Evolutionary conservation across 768 basidiomycete genomes (phyloP).

Genomic region (Russula abietina): DNA sequence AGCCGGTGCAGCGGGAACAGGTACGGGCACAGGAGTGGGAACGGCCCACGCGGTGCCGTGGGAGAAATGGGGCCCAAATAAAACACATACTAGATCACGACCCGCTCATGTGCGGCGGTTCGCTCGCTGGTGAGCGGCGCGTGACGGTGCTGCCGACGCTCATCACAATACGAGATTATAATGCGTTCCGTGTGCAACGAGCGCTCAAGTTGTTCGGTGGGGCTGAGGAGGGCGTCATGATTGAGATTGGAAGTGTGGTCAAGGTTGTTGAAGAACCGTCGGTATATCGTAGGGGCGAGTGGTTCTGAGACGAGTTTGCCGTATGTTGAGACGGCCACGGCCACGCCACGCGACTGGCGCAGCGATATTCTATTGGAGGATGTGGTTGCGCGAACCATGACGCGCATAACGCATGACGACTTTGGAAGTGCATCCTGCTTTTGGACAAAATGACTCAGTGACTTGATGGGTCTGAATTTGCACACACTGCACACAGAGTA

Average conservation of each 20-base stretch:
- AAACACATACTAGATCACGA: conserved; percentile 6
- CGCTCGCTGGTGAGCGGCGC: conserved; percentile 13
- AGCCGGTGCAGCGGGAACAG: too few species aligned
- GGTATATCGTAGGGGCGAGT: neutral
- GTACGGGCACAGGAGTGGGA: too few species aligned
- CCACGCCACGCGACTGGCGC: neutral
- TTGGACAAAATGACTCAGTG: too few species aligned
- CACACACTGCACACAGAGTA: too few species aligned
- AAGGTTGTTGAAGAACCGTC: neutral
- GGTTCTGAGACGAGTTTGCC: conserved; percentile 9
- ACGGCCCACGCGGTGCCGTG: too few species aligned
- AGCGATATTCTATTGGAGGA: conserved; percentile 8
- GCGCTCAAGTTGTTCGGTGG: neutral
- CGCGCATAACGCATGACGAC: too few species aligned
- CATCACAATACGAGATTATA: conserved; percentile 11
- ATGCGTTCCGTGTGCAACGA: conserved; percentile 2
- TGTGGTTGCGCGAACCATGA: neutral
- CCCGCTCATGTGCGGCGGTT: conserved; percentile 4
- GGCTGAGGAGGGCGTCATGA: neutral
- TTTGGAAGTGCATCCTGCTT: too few species aligned
- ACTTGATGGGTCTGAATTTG: too few species aligned
- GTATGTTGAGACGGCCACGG: conserved; percentile 13
- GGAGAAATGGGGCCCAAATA: too few species aligned
- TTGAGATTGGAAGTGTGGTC: neutral
- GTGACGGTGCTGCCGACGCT: neutral